Conservation (phyloP, 2,329 filamentous ascomycete species). For the Tolypocladium sp. region DNA sequence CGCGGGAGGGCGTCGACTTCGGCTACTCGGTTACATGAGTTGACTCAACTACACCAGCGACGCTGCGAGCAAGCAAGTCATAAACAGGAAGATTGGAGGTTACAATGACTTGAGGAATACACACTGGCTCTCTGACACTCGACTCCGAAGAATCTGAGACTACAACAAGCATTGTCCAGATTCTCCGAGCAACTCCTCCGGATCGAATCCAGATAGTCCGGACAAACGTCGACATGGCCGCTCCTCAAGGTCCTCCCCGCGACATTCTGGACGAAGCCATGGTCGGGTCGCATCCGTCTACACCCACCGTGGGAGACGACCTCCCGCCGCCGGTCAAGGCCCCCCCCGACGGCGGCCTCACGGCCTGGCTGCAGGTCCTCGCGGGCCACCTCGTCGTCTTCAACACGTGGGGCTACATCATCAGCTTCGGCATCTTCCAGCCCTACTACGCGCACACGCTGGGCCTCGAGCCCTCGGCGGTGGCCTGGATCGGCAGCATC, state of each 20-base stretch:
- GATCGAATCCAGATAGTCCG: neutral
- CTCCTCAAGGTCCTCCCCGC: neutral
- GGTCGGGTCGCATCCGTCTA: neutral
- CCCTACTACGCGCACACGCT: conserved; percentile 27
- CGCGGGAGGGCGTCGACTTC: neutral
- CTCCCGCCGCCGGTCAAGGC: neutral
- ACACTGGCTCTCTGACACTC: neutral
- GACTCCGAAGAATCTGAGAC: neutral
- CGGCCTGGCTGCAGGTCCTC: conserved; percentile 28
- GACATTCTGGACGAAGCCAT: neutral
- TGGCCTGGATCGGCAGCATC: conserved; percentile 41
- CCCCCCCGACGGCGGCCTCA: conserved; percentile 25
- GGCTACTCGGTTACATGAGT: neutral
- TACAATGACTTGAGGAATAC: neutral
- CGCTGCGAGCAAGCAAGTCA: neutral
- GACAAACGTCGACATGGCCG: neutral
- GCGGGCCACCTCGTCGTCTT: conserved; percentile 27
- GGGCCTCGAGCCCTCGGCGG: conserved; percentile 20
- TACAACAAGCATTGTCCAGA: neutral
- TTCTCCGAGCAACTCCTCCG: neutral
- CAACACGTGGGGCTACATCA: conserved; percentile 29
- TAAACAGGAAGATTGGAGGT: neutral
- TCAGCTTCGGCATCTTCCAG: conserved; percentile 29
- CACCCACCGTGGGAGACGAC: neutral
- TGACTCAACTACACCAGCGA: neutral